phyloP scores from a whole-genome alignment of 2,329 filamentous ascomycete genomes.

The Fusarium burgessii region DNA sequence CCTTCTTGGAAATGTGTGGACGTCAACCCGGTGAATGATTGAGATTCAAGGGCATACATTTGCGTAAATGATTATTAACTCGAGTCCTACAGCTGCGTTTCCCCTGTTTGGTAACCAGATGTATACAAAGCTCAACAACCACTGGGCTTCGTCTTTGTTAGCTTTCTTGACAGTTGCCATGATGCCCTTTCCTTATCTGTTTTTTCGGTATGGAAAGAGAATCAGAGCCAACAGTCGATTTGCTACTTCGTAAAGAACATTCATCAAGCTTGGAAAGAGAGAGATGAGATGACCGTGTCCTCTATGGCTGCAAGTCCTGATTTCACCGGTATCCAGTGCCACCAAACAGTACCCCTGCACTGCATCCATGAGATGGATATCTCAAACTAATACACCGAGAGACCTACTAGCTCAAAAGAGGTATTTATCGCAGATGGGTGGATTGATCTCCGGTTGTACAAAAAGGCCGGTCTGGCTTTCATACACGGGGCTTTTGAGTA shows the following conservation, averaged over 20 bases:
- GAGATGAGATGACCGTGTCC: not conserved
- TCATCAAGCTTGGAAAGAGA: not conserved
- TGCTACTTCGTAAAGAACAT: constrained; percentile 52
- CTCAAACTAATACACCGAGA: constrained; percentile 14
- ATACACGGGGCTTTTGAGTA: constrained; percentile 4
- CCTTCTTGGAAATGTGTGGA: constrained; percentile 1
- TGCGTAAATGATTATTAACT: not conserved
- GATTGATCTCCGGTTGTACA: constrained; percentile 25
- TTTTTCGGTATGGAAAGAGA: constrained; percentile 70
- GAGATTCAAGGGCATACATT: not conserved
- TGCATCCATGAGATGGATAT: not conserved
- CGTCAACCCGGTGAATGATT: not conserved
- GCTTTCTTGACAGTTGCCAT: constrained; percentile 72
- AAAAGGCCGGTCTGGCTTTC: constrained; percentile 1
- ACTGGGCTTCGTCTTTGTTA: constrained; percentile 75
- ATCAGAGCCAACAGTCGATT: constrained; percentile 68
- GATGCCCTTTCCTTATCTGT: constrained; percentile 73
- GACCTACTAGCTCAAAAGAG: not conserved
- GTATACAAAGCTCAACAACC: constrained; percentile 76
- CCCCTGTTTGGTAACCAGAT: constrained; percentile 80
- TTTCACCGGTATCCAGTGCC: constrained; percentile 11
- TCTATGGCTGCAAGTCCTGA: not conserved
- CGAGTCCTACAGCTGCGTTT: constrained; percentile 70
- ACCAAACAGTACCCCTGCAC: constrained; percentile 15
- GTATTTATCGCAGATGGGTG: not conserved